A percentile compares a stretch with the other conserved stretches of the same genome.
Conservation (phyloP, 2,329 filamentous ascomycete genomes). For the Alternaria metachromatica region DNA sequence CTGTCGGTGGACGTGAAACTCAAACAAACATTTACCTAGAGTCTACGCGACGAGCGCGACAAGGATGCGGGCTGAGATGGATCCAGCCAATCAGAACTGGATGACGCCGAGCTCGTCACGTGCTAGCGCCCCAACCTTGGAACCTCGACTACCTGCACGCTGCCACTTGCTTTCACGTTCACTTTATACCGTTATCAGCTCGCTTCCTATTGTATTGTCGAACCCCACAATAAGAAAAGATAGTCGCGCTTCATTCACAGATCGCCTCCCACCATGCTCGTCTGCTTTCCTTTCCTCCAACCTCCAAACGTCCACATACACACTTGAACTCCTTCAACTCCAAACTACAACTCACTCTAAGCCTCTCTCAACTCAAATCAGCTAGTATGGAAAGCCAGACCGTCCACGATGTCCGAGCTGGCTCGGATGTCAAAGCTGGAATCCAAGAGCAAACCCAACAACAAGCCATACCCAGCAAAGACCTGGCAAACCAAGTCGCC, state of each 20-base stretch:
- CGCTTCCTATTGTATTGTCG: constrained; percentile 6
- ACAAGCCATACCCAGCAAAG: constrained; percentile 4
- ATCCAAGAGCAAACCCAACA: constrained; percentile 1
- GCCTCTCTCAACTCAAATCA: not conserved
- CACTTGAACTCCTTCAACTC: constrained; percentile 16
- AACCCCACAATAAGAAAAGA: constrained; percentile 12
- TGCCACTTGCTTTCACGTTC: constrained; percentile 7
- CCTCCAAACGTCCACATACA: constrained; percentile 16
- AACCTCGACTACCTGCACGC: not conserved
- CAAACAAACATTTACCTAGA: constrained; percentile 37
- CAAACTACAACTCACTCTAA: not conserved
- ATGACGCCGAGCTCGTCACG: constrained; percentile 20
- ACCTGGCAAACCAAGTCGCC: not conserved
- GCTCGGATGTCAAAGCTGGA: not conserved
- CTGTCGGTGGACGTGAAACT: constrained; percentile 17
- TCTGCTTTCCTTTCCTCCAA: constrained; percentile 17
- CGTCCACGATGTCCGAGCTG: not conserved
- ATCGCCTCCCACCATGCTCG: constrained; percentile 21
- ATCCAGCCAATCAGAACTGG: constrained; percentile 26
- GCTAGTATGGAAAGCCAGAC: not conserved
- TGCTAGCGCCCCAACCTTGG: not conserved
- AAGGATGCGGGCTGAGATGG: constrained; percentile 23
- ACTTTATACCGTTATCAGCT: not conserved
- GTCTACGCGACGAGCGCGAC: constrained; percentile 33
- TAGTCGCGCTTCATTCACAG: not conserved